Percentiles rank a stretch among this genome's conserved stretches.
These are phyloP conservation scores for Neonectria ditissima DNA, from an alignment of 2,329 filamentous ascomycete species.

Conservation along the genomic window DNA sequence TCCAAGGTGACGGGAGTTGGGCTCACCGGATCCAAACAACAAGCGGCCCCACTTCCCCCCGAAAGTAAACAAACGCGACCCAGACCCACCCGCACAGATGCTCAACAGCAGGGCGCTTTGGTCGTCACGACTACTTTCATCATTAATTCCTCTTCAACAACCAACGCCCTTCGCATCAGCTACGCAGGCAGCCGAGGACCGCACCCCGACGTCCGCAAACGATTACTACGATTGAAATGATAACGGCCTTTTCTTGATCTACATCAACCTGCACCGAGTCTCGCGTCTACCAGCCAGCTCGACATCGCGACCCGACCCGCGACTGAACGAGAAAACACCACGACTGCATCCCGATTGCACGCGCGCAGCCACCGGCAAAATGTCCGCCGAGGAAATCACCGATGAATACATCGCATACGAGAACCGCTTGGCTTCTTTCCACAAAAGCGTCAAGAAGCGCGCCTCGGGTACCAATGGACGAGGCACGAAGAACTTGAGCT, in stretches of 20 bases:
- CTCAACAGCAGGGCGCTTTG: slow-evolving; percentile 20
- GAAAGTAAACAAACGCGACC: slow-evolving; percentile 52
- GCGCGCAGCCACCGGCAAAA: slow-evolving; percentile 39
- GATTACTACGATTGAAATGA: slow-evolving; percentile 35
- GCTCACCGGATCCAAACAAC: slow-evolving; percentile 27
- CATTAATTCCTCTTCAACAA: slow-evolving; percentile 34
- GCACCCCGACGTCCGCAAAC: slow-evolving; percentile 17
- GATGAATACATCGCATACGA: slow-evolving; percentile 73
- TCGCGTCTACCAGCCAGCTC: slow-evolving; percentile 23
- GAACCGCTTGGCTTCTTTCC: slow-evolving; percentile 85
- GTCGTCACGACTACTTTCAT: slow-evolving; percentile 27
- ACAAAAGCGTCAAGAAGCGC: slow-evolving; percentile 74
- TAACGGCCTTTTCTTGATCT: slow-evolving; percentile 30
- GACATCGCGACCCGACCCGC: slow-evolving; percentile 36
- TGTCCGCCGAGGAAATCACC: slow-evolving; percentile 53
- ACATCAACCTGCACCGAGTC: slow-evolving; percentile 15
- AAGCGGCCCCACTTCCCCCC: slow-evolving; percentile 24
- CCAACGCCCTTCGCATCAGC: slow-evolving; percentile 26
- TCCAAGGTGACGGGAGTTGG: slow-evolving; percentile 16
- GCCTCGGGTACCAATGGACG: slow-evolving; percentile 70
- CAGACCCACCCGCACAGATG: slow-evolving; percentile 35
- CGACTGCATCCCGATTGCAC: slow-evolving; percentile 34
- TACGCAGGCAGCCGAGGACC: slow-evolving; percentile 14
- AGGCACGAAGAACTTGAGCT: slow-evolving; percentile 69
- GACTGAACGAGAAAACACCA: slow-evolving; percentile 28